These are phyloP conservation scores for Barnettozyma wickerhamii DNA, from an alignment of 805 yeast species.

Conservation along the genomic window DNA sequence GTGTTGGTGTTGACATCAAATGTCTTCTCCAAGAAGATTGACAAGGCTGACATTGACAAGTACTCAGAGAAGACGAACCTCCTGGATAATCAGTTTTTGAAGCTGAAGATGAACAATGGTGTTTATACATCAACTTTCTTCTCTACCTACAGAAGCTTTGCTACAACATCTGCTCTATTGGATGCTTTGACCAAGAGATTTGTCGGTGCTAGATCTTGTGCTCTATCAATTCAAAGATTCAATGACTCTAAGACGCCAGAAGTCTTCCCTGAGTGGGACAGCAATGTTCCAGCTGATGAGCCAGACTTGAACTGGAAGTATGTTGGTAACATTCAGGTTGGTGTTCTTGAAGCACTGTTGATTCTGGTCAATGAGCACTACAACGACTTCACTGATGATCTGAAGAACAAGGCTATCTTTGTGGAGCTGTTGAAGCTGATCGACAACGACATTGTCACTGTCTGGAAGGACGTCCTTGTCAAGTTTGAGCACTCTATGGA, in stretches of 20 bases:
- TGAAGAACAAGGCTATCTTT: constrained; percentile 53
- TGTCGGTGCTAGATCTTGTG: constrained; percentile 58
- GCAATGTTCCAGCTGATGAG: constrained; percentile 30
- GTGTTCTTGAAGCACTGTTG: constrained; percentile 71
- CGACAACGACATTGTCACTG: constrained; percentile 56
- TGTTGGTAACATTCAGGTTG: constrained; percentile 75
- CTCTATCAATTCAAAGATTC: constrained; percentile 43
- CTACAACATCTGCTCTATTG: constrained; percentile 50
- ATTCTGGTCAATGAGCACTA: constrained; percentile 71
- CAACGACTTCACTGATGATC: constrained; percentile 67
- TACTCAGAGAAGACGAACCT: constrained; percentile 32
- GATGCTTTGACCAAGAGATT: constrained; percentile 52
- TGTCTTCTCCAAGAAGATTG: constrained; percentile 45
- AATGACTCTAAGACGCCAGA: constrained; percentile 15
- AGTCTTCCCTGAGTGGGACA: constrained; percentile 58
- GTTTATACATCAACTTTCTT: constrained; percentile 63
- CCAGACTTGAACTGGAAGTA: constrained; percentile 57
- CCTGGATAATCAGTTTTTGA: constrained; percentile 37
- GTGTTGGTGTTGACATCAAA: constrained; percentile 68
- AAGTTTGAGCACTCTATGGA: constrained; percentile 19
- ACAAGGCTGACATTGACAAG: constrained; percentile 37
- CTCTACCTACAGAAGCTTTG: constrained; percentile 63
- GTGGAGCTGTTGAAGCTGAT: constrained; percentile 61
- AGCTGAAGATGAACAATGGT: constrained; percentile 58
- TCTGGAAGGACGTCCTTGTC: constrained; percentile 41